phyloP scores from a whole-genome alignment of 495 filamentous ascomycete species.

The Penicillium egyptiacum region DNA sequence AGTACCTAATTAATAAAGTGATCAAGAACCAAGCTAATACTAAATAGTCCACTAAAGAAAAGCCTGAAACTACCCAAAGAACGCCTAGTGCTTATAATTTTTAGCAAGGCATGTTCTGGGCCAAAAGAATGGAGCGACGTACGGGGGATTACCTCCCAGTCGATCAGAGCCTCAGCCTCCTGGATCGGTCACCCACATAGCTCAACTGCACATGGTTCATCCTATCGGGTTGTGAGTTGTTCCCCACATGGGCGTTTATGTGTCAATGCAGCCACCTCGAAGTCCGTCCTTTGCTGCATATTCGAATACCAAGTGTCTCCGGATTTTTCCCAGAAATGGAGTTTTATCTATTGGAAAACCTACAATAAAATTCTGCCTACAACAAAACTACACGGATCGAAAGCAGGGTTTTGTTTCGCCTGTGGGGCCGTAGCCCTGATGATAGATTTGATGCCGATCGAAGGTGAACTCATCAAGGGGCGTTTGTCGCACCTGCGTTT shows the following conservation, averaged over 20 bases:
- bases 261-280: neutral
- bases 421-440: conserved; percentile 4
- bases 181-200: conserved; percentile 1
- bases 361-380: no score
- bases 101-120: neutral
- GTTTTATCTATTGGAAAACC: neutral
- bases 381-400: no score
- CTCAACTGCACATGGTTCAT: neutral
- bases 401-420: neutral
- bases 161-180: conserved; percentile 14
- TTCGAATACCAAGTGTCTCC: neutral
- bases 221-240: neutral
- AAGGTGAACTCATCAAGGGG: neutral
- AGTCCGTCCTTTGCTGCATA: neutral
- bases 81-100: conserved; percentile 5
- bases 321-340: neutral
- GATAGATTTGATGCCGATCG: conserved; percentile 5
- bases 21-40: conserved; percentile 1
- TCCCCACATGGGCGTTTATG: neutral
- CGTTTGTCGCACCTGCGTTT: neutral
- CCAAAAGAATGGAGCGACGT: neutral
- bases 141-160: conserved; percentile 27
- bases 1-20: conserved; percentile 2
- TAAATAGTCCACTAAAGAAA: neutral
- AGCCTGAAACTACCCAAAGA: conserved; percentile 4